These are phyloP conservation scores for Leishmania lainsoni DNA, from an alignment of 208 protist species.

Conservation along the genomic window DNA sequence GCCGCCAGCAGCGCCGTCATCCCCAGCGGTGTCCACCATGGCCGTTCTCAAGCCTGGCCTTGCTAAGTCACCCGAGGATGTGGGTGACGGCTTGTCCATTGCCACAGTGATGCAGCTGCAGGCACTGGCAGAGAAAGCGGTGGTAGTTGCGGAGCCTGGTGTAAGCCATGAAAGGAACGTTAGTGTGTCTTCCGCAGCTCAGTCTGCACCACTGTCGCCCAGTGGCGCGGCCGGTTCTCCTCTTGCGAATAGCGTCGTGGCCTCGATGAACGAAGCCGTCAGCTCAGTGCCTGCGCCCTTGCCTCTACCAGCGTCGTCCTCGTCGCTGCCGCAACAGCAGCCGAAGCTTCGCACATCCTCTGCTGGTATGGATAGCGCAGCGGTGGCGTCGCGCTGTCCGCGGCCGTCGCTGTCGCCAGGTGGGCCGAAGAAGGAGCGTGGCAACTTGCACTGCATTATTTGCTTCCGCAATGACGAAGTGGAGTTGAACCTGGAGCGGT, in stretches of 20 bases:
- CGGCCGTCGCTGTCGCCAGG: not conserved
- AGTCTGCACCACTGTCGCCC: not conserved
- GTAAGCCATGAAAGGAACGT: not conserved
- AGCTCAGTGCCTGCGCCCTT: not conserved
- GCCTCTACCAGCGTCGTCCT: not conserved
- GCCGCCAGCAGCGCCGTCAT: not conserved
- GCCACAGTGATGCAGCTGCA: not conserved
- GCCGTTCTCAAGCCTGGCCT: not conserved
- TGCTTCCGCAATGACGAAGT: constrained; percentile 81
- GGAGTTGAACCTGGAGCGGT: constrained; percentile 61
- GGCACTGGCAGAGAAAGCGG: not conserved
- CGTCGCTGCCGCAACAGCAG: not conserved
- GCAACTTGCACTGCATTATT: constrained; percentile 89
- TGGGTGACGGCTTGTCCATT: not conserved
- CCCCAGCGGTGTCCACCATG: not conserved
- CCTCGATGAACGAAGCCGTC: not conserved
- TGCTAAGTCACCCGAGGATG: not conserved
- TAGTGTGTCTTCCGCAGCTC: not conserved
- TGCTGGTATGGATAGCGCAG: not conserved
- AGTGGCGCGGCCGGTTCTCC: not conserved
- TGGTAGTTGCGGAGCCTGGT: not conserved
- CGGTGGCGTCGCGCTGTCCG: not conserved
- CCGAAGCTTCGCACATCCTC: not conserved
- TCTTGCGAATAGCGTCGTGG: not conserved
- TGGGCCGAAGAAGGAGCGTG: constrained; percentile 36